Evolutionary conservation across 116 monocot species (phyloP).

Genomic region (Dioscorea cayenensis): DNA sequence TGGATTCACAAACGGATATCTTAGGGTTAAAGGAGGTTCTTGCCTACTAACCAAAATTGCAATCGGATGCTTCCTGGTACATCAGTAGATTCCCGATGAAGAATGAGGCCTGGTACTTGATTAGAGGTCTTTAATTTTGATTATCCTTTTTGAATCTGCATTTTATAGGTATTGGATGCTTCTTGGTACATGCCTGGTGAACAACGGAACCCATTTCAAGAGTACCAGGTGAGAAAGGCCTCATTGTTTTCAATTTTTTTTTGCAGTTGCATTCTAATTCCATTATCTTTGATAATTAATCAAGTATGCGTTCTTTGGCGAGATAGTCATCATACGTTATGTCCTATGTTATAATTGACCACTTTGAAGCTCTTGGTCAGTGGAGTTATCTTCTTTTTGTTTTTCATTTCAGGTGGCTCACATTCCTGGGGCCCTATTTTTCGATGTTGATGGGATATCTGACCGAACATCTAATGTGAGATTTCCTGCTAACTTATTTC

Average conservation of each 20-base stretch:
- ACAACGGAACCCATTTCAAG: constrained; percentile 70
- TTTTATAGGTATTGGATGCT: constrained; percentile 59
- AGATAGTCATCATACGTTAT: neutral
- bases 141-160: neutral
- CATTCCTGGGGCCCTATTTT: constrained; percentile 70
- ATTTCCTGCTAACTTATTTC: neutral
- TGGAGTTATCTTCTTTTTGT: no score
- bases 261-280: neutral
- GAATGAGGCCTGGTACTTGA: neutral
- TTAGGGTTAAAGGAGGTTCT: no score
- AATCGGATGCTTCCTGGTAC: constrained; percentile 81
- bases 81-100: constrained; percentile 31
- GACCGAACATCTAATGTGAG: constrained; percentile 52
- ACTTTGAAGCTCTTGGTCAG: no score
- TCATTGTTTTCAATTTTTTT: neutral
- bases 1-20: no score
- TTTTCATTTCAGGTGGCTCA: constrained; percentile 45
- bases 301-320: neutral
- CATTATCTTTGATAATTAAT: neutral
- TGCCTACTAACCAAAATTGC: constrained; percentile 2
- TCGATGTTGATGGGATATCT: constrained; percentile 74
- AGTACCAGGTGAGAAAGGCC: constrained; percentile 51
- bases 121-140: neutral
- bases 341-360: neutral
- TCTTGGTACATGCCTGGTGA: constrained; percentile 88